Percentiles rank a stretch among this genome's conserved stretches.
phyloP scores from a whole-genome alignment of 176 grass and related monocot species.

The Eragrostis curvula region DNA sequence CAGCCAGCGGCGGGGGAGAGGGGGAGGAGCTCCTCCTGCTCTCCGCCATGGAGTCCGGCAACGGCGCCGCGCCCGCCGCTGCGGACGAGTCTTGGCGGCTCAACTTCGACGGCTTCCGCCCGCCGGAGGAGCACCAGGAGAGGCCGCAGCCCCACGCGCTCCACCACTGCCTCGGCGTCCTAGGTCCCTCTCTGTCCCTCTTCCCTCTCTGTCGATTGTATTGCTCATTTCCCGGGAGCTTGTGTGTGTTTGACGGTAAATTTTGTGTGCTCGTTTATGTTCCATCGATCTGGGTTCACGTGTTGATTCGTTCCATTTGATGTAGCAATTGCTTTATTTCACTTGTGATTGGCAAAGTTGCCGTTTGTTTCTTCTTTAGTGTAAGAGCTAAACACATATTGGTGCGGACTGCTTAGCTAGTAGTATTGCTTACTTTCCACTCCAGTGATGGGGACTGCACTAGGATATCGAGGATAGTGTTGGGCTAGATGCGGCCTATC shows the following conservation, averaged over 20 bases:
- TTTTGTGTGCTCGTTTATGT: not conserved
- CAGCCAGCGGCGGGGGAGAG: constrained; percentile 1
- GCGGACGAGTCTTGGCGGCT: constrained; percentile 57
- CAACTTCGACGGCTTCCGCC: constrained; percentile 68
- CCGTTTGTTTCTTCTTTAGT: not conserved
- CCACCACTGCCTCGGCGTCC: constrained; percentile 74
- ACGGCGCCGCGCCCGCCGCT: not conserved
- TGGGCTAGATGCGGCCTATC: constrained; percentile 43
- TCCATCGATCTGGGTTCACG: constrained; percentile 8
- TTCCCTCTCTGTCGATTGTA: not conserved
- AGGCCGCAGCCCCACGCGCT: constrained; percentile 56
- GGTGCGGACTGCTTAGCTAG: constrained; percentile 4
- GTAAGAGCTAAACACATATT: not conserved
- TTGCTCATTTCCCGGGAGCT: not conserved
- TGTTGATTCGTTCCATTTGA: not conserved
- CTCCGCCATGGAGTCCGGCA: constrained; percentile 46
- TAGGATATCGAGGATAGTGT: constrained; percentile 19
- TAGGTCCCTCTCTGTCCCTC: constrained; percentile 52
- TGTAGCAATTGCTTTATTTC: constrained; percentile 13
- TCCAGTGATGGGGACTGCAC: constrained; percentile 22
- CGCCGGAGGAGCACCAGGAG: constrained; percentile 57
- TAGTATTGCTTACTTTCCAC: not conserved
- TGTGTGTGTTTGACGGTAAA: not conserved
- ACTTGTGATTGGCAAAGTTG: not conserved
- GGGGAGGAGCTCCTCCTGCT: constrained; percentile 59